phyloP scores from a whole-genome alignment of 768 basidiomycete genomes.

The Mycena kentingensis region DNA sequence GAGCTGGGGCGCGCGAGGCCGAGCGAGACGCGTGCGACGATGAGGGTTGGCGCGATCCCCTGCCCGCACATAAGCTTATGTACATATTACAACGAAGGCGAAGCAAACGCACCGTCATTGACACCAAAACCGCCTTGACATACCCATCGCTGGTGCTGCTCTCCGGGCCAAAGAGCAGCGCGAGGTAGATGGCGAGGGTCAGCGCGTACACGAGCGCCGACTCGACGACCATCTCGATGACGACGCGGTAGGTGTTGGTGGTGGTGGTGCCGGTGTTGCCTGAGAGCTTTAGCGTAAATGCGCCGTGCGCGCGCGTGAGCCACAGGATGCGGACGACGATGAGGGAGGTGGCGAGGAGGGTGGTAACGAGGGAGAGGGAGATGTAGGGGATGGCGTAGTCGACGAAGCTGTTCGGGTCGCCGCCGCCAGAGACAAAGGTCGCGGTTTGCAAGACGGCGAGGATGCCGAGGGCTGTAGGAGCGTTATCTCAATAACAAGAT shows the following conservation, averaged over 20 bases:
- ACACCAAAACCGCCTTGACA: conserved; percentile 8
- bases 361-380: conserved; percentile 15
- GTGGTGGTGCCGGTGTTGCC: neutral
- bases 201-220: conserved; percentile 13
- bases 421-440: conserved; percentile 5
- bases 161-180: conserved; percentile 7
- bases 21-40: conserved; percentile 18
- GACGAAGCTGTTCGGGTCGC: conserved; percentile 15
- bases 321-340: conserved; percentile 20
- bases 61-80: neutral
- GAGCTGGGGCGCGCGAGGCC: conserved; percentile 16
- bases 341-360: conserved; percentile 15
- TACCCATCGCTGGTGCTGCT: conserved; percentile 3
- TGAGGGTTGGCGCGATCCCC: conserved; percentile 19
- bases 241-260: conserved; percentile 7
- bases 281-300: too few species aligned
- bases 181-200: conserved; percentile 11
- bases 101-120: conserved; percentile 11
- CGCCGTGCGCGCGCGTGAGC: conserved; percentile 14
- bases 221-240: conserved; percentile 8
- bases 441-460: conserved; percentile 9
- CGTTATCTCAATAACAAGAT: neutral
- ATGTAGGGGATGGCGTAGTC: conserved; percentile 18
- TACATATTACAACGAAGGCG: neutral
- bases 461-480: conserved; percentile 9